Base-by-base conservation (phyloP, 2,329 filamentous ascomycete species). In the Paecilomyces sp. region DNA sequence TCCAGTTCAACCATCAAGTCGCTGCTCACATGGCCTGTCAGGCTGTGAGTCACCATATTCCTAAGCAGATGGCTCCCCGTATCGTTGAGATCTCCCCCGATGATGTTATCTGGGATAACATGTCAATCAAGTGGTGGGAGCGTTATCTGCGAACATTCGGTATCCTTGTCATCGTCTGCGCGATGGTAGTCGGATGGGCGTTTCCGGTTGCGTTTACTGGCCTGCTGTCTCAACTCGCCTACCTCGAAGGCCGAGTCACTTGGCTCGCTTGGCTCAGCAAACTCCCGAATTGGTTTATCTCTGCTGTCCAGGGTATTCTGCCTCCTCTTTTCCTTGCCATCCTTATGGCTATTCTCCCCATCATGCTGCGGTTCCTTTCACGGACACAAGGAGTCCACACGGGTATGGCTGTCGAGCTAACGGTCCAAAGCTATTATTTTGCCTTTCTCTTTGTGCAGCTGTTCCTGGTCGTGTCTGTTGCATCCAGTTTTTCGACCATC, bases 21-120 rank as follows among this genome's bases (percentile, higher is more conserved):
- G 92, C 93, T 5, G 94, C 94, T 0, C 94, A 99, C 69, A 97
- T 99, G 94, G 94, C 93, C 60, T 97, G 92, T 71, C 94, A 99
- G 72, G 87, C 91, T 55, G 83, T 95, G 54, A 92, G 89, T 47
- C 92, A 97, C 71, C 94, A 99, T 68, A 75, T 96, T 0, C 94
- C 94, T 1, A 90, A 90, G 67, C 90, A 96, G 54, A 99, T 99
- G 94, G 84, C 91, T 1, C 94, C 94, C 0, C 86, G 94, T 30
- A 84, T 90, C 50, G 89, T 96, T n/a, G 94, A 99, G 71, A 92
- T 99, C 54, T 91, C 92, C 6, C 94, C 94, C 0, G 88, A 88
- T 52, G 92, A 97, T 71, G 91, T 99, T 8, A 83, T 95, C 50
- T 99, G 94, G 94, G 91, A 95, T 65, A 99, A 99, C 70, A 93